Percentiles rank a stretch among this genome's conserved stretches.
phyloP scores from a whole-genome alignment of 345 rosid genomes.

The Linum trigynum region DNA sequence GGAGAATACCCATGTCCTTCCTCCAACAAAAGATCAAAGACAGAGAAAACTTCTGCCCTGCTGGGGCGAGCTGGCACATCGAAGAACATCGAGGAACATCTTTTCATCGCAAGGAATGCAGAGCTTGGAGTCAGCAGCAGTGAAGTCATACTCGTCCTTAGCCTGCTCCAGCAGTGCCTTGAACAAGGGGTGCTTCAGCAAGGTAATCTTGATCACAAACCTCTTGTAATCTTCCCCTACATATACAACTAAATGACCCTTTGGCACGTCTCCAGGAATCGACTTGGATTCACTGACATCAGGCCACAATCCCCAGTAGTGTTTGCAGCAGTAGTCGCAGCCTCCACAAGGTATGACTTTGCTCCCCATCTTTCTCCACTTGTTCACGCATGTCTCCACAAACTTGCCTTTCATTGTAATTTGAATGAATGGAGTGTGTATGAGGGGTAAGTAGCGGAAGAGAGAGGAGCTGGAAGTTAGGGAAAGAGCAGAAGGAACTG shows the following conservation, averaged over 20 bases:
- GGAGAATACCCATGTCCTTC: background rate
- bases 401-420: slow-evolving; percentile 36
- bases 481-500: slow-evolving; percentile 12
- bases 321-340: slow-evolving; percentile 32
- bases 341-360: slow-evolving; percentile 36
- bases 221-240: slow-evolving; percentile 63
- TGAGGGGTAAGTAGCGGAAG: slow-evolving; percentile 4
- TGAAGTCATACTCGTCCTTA: slow-evolving; percentile 57
- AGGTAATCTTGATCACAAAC: slow-evolving; percentile 55
- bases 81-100: slow-evolving; percentile 60
- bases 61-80: slow-evolving; percentile 42
- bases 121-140: slow-evolving; percentile 42
- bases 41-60: slow-evolving; percentile 28
- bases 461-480: slow-evolving; percentile 5
- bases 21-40: slow-evolving; percentile 15
- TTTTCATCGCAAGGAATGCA: slow-evolving; percentile 73
- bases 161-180: slow-evolving; percentile 69
- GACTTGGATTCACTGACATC: slow-evolving; percentile 30
- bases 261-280: slow-evolving; percentile 77
- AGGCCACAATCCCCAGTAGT: slow-evolving; percentile 33
- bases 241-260: slow-evolving; percentile 72
- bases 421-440: background rate
- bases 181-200: slow-evolving; percentile 73
- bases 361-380: slow-evolving; percentile 45
- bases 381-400: slow-evolving; percentile 34